These are phyloP conservation scores for Cadophora luteo-olivacea DNA, from an alignment of 2,329 filamentous ascomycete genomes.

Conservation along the genomic window DNA sequence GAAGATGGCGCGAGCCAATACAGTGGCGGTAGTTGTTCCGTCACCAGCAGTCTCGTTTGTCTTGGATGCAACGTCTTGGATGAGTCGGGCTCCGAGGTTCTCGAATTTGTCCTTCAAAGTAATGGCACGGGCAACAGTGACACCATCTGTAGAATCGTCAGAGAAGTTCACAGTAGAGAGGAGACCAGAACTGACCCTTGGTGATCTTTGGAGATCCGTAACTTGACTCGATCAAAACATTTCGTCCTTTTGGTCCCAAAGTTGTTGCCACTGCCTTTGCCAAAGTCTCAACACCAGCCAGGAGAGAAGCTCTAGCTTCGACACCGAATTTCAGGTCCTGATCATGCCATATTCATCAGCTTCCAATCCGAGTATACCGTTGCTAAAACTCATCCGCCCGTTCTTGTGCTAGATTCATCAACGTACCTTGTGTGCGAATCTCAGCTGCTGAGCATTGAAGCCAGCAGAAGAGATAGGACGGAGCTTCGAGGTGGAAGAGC, in stretches of 20 bases:
- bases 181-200: slow-evolving; percentile 73
- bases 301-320: slow-evolving; percentile 85
- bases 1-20: slow-evolving; percentile 97
- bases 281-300: slow-evolving; percentile 95
- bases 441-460: slow-evolving; percentile 82
- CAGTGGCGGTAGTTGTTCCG: slow-evolving; percentile 96
- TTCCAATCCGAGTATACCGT: not conserved
- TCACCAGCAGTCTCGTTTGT: slow-evolving; percentile 99
- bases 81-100: slow-evolving; percentile 94
- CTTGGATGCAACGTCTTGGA: slow-evolving; percentile 98
- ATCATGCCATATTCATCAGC: slow-evolving; percentile 25
- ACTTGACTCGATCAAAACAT: slow-evolving; percentile 97
- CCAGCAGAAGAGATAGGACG: slow-evolving; percentile 62
- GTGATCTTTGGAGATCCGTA: slow-evolving; percentile 99
- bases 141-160: slow-evolving; percentile 69
- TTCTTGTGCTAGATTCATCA: not conserved
- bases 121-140: slow-evolving; percentile 88
- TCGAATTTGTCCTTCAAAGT: slow-evolving; percentile 98
- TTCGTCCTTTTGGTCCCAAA: slow-evolving; percentile 96
- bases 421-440: slow-evolving; percentile 95
- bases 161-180: not conserved
- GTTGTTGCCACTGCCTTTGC: slow-evolving; percentile 96
- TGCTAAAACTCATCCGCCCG: no score
- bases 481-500: slow-evolving; percentile 68
- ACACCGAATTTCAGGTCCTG: slow-evolving; percentile 99